These are phyloP conservation scores for Fulvia fulva DNA, from an alignment of 2,329 filamentous ascomycete genomes.

Conservation along the genomic window DNA sequence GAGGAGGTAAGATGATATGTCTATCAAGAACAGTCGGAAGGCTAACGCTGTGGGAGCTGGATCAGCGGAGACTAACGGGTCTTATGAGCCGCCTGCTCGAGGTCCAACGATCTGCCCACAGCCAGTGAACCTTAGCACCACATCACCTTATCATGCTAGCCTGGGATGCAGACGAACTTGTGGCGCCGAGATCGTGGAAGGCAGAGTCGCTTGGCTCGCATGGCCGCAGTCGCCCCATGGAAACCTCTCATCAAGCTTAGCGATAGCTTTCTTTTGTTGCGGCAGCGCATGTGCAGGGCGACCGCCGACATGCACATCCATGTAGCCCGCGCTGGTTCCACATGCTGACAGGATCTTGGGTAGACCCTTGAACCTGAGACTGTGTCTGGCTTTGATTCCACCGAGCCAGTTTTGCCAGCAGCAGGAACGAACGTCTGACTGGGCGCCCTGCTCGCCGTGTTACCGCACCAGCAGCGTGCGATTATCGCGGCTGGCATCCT, in stretches of 20 bases:
- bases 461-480: background rate
- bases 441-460: background rate
- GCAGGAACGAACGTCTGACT: background rate
- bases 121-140: conserved; percentile 5
- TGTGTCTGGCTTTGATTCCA: background rate
- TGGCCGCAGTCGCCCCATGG: background rate
- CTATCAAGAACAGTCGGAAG: background rate
- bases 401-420: background rate
- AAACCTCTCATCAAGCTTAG: background rate
- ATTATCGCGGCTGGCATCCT: background rate
- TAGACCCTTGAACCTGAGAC: background rate
- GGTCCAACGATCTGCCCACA: conserved; percentile 5
- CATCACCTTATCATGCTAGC: conserved; percentile 1
- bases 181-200: background rate
- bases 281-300: background rate
- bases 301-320: background rate
- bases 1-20: background rate
- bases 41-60: background rate
- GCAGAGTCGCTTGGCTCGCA: background rate
- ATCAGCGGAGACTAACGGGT: conserved; percentile 9
- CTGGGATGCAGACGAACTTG: background rate
- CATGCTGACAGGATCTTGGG: background rate
- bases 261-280: background rate
- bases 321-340: background rate
- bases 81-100: conserved; percentile 2